phyloP scores from a whole-genome alignment of 495 filamentous ascomycete genomes.

The Penicillium bovifimosum region DNA sequence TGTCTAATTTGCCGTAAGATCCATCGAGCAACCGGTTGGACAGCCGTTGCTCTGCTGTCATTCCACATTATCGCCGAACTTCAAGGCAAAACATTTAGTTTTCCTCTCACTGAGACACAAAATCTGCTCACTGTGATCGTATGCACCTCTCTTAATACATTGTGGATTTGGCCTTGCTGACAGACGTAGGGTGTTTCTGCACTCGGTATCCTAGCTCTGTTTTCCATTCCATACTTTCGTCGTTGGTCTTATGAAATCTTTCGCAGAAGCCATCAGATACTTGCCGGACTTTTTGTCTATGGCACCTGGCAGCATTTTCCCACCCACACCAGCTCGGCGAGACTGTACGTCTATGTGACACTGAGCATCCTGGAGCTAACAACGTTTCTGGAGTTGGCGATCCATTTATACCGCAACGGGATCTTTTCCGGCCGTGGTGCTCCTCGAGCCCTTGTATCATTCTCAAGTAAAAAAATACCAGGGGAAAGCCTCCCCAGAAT shows the following conservation, averaged over 20 bases:
- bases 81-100: constrained; percentile 7
- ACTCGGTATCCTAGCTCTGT: constrained; percentile 15
- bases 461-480: constrained; percentile 12
- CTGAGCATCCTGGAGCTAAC: constrained; percentile 21
- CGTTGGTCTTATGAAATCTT: constrained; percentile 31
- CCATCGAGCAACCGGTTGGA: constrained; percentile 21
- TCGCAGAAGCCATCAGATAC: constrained; percentile 25
- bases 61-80: constrained; percentile 13
- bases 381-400: constrained; percentile 12
- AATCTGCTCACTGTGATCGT: constrained; percentile 18
- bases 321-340: constrained; percentile 1
- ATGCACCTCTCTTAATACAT: neutral
- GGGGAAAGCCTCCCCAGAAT: neutral
- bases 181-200: constrained; percentile 8
- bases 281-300: constrained; percentile 23
- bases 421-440: constrained; percentile 17
- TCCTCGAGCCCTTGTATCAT: constrained; percentile 17
- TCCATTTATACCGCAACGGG: constrained; percentile 23
- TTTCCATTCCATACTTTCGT: constrained; percentile 20
- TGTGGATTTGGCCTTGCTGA: neutral
- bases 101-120: constrained; percentile 1
- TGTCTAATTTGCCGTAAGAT: constrained; percentile 20
- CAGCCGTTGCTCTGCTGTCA: constrained; percentile 12
- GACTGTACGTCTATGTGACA: constrained; percentile 26
- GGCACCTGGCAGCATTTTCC: constrained; percentile 22